phyloP scores from a whole-genome alignment of 2,329 filamentous ascomycete species.

The Coniochaeta sp. region DNA sequence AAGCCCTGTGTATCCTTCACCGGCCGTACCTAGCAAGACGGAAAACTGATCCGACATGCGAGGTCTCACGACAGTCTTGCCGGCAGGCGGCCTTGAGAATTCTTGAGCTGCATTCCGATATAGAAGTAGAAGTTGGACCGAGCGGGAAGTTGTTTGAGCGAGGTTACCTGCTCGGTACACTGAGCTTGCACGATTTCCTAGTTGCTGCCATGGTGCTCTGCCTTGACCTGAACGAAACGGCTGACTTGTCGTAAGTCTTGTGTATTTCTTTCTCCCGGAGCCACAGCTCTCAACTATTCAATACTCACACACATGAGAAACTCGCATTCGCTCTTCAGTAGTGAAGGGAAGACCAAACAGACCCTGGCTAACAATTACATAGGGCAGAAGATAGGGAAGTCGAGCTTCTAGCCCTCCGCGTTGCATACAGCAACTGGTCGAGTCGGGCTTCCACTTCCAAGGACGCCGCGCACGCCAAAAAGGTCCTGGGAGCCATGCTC shows the following conservation, averaged over 20 bases:
- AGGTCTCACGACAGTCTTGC: conserved; percentile 31
- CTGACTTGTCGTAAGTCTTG: not conserved
- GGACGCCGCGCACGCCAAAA: not conserved
- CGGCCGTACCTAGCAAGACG: conserved; percentile 35
- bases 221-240: conserved; percentile 26
- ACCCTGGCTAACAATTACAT: not conserved
- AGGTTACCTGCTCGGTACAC: conserved; percentile 43
- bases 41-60: conserved; percentile 28
- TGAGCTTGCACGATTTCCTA: conserved; percentile 50
- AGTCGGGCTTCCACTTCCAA: not conserved
- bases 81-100: conserved; percentile 35
- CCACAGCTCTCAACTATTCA: not conserved
- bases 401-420: not conserved
- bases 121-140: conserved; percentile 34
- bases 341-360: not conserved
- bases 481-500: conserved; percentile 1
- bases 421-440: not conserved
- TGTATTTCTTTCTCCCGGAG: not conserved
- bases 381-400: not conserved
- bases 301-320: not conserved
- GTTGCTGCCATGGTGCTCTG: conserved; percentile 54
- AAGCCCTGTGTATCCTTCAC: conserved; percentile 42
- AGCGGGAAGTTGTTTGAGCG: conserved; percentile 45
- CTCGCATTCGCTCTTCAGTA: not conserved
- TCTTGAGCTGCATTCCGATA: conserved; percentile 38